Conservation (phyloP, 2,329 filamentous ascomycete species). For the Grosmannia penicillata region DNA sequence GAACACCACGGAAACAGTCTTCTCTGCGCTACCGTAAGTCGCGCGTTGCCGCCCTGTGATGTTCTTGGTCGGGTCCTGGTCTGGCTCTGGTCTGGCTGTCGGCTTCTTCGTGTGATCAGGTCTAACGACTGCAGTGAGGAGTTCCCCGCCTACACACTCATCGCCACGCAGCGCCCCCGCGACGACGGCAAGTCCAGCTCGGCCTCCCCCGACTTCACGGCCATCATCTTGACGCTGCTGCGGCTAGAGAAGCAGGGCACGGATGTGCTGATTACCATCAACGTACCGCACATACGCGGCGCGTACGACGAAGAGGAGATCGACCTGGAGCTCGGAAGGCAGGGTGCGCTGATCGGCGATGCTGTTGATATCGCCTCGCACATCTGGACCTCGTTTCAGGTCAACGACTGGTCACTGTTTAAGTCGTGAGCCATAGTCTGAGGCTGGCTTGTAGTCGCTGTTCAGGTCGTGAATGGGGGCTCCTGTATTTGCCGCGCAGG, state of each 20-base stretch:
- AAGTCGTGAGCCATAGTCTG: slow-evolving; percentile 13
- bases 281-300: slow-evolving; percentile 69
- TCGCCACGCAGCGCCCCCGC: slow-evolving; percentile 46
- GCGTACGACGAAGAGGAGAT: slow-evolving; percentile 62
- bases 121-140: slow-evolving; percentile 20
- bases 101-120: background rate
- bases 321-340: slow-evolving; percentile 48
- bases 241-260: slow-evolving; percentile 61
- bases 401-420: slow-evolving; percentile 73
- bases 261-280: slow-evolving; percentile 74
- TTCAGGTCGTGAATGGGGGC: no score
- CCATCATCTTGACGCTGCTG: slow-evolving; percentile 62
- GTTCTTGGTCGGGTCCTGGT: no score
- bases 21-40: slow-evolving; percentile 25
- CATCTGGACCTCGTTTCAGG: slow-evolving; percentile 59
- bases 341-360: slow-evolving; percentile 53
- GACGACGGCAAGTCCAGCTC: slow-evolving; percentile 17
- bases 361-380: slow-evolving; percentile 50
- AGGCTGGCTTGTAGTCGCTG: no score
- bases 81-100: no score
- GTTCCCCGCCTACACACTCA: slow-evolving; percentile 52
- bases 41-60: background rate
- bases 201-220: slow-evolving; percentile 48
- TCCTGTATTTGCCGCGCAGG: no score
- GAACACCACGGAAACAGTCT: slow-evolving; percentile 46